phyloP scores from a whole-genome alignment of 2,329 filamentous ascomycete genomes.

The Epichloe coenophiala region DNA sequence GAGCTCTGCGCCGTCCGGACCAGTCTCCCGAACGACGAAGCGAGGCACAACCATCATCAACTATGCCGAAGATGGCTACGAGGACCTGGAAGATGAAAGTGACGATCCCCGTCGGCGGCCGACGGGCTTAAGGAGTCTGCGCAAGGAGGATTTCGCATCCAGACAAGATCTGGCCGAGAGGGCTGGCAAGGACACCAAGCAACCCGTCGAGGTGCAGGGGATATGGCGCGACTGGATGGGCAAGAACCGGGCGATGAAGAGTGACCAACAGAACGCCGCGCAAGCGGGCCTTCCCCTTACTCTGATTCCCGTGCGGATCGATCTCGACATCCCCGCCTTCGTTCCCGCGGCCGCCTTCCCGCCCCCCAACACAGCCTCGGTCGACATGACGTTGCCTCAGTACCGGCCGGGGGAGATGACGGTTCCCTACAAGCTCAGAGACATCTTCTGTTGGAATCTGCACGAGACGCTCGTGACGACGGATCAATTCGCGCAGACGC shows the following conservation, averaged over 20 bases:
- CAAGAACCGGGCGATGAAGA: slow-evolving; percentile 44
- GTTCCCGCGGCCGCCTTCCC: slow-evolving; percentile 52
- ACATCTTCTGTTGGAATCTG: slow-evolving; percentile 96
- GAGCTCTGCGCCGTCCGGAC: slow-evolving; percentile 44
- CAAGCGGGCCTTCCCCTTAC: slow-evolving; percentile 73
- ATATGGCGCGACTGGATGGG: slow-evolving; percentile 96
- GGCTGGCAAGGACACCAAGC: slow-evolving; percentile 66
- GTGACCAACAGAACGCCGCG: slow-evolving; percentile 46
- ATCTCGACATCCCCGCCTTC: slow-evolving; percentile 78
- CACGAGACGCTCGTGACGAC: slow-evolving; percentile 90
- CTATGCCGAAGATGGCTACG: slow-evolving; percentile 92
- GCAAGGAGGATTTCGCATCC: slow-evolving; percentile 57
- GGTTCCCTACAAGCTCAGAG: slow-evolving; percentile 76
- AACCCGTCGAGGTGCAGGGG: slow-evolving; percentile 73
- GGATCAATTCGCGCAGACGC: slow-evolving; percentile 81
- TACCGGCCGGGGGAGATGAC: slow-evolving; percentile 71
- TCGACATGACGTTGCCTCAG: slow-evolving; percentile 61
- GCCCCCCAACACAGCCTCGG: slow-evolving; percentile 44
- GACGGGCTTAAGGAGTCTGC: slow-evolving; percentile 70
- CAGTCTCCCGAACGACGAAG: slow-evolving; percentile 77
- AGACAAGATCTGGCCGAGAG: slow-evolving; percentile 56
- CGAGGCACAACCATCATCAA: slow-evolving; percentile 93
- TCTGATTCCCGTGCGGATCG: slow-evolving; percentile 89
- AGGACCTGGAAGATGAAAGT: slow-evolving; percentile 62
- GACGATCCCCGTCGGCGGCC: slow-evolving; percentile 65